These are phyloP conservation scores for Trametes pubescens DNA, from an alignment of 1,284 basidiomycete species.

Conservation along the genomic window DNA sequence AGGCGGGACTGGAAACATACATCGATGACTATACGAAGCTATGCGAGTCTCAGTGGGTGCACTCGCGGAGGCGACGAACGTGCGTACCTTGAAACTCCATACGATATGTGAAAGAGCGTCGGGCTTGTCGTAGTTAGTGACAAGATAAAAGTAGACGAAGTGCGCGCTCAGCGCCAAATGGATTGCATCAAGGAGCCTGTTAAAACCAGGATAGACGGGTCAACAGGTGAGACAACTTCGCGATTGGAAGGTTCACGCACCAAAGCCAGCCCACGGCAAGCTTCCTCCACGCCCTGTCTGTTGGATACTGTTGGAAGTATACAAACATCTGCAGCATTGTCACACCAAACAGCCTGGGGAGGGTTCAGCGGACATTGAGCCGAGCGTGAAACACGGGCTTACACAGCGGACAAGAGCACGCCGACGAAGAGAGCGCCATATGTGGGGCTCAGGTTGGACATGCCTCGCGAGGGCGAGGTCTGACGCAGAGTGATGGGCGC, in stretches of 20 bases:
- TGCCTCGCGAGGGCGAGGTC: conserved; percentile 15
- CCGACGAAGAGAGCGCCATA: conserved; percentile 38
- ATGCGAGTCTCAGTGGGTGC: neutral
- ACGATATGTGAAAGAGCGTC: conserved; percentile 28
- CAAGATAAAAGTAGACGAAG: conserved; percentile 37
- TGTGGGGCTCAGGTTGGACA: conserved; percentile 33
- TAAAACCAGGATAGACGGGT: neutral
- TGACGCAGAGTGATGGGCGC: neutral
- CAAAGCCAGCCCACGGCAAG: conserved; percentile 45
- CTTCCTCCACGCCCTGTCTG: conserved; percentile 48
- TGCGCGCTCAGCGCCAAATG: conserved; percentile 36
- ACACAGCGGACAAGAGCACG: conserved; percentile 36
- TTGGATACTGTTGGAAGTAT: conserved; percentile 49
- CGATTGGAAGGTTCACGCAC: conserved; percentile 13
- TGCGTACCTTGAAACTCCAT: conserved; percentile 39
- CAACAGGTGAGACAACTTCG: neutral
- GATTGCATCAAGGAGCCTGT: conserved; percentile 36
- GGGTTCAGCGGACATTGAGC: neutral
- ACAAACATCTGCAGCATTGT: conserved; percentile 51
- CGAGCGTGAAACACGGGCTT: neutral
- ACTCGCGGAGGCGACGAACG: neutral
- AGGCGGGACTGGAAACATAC: conserved; percentile 18
- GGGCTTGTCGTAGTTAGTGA: conserved; percentile 33
- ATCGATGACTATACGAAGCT: conserved; percentile 36
- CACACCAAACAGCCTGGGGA: conserved; percentile 49